Conservation (phyloP, 208 protist species). For the Histomonas meleagridis region DNA sequence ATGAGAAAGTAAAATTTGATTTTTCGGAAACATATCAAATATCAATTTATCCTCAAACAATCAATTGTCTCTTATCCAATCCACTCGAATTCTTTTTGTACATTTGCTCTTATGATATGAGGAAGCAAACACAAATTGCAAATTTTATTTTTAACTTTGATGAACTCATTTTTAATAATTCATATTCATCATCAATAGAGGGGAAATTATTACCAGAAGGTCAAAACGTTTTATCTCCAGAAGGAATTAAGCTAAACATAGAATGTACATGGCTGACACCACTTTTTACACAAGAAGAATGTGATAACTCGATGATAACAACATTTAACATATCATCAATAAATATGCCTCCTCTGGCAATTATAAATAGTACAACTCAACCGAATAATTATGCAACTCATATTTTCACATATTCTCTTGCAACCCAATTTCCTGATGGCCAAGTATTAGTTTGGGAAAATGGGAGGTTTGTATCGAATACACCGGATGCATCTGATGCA, state of each 20-base stretch:
- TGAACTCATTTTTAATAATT: conserved; percentile 1
- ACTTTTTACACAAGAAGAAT: not conserved
- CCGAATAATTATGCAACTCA: conserved; percentile 10
- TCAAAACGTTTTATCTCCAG: not conserved
- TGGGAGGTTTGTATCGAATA: not conserved
- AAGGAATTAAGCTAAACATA: not conserved
- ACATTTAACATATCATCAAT: conserved; percentile 6
- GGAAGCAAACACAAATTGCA: not conserved
- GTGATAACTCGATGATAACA: not conserved
- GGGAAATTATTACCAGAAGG: not conserved
- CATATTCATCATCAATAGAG: not conserved
- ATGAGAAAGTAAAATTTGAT: not conserved
- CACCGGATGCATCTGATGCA: not conserved
- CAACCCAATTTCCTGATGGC: not conserved
- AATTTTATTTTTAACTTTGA: not conserved
- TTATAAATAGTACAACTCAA: not conserved
- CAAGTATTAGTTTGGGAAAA: not conserved
- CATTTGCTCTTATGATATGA: not conserved
- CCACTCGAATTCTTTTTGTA: conserved; percentile 16
- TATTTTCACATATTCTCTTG: not conserved
- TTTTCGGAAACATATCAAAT: conserved; percentile 7
- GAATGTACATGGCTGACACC: not conserved
- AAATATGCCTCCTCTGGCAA: not conserved
- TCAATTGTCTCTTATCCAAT: not conserved
- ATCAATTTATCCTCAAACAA: conserved; percentile 11